phyloP scores from a whole-genome alignment of 495 filamentous ascomycete species.

The Sordaria brevicollis region DNA sequence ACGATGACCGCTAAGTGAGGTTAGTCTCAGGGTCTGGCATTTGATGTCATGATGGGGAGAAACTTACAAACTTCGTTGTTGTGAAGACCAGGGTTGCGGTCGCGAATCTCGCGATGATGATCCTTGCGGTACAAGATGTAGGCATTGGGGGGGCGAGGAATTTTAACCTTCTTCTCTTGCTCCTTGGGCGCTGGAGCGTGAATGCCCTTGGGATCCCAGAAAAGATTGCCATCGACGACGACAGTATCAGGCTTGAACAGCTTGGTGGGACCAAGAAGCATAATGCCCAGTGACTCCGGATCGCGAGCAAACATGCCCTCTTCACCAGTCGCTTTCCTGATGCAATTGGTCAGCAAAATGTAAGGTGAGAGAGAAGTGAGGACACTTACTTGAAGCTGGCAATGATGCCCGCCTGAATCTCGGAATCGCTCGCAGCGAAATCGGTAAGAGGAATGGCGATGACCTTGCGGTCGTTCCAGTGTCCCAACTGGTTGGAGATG shows the following conservation, averaged over 20 bases:
- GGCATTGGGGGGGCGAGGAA: slow-evolving; percentile 17
- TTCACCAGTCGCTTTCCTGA: background rate
- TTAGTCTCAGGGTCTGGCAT: slow-evolving; percentile 2
- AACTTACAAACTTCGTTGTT: slow-evolving; percentile 18
- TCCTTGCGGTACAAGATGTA: slow-evolving; percentile 16
- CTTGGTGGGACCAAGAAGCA: slow-evolving; percentile 8
- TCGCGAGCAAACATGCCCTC: background rate
- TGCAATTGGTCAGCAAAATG: background rate
- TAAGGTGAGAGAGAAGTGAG: background rate
- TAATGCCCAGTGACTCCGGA: slow-evolving; percentile 1
- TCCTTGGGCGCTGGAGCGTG: background rate
- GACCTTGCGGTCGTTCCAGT: slow-evolving; percentile 10
- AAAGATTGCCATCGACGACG: background rate
- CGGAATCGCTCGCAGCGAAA: background rate
- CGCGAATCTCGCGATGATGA: slow-evolving; percentile 4
- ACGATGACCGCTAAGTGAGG: slow-evolving; percentile 5
- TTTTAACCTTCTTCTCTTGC: background rate
- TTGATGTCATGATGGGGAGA: background rate
- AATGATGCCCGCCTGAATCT: background rate
- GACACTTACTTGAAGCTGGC: background rate
- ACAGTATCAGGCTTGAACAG: slow-evolving; percentile 1
- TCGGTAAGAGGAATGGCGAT: slow-evolving; percentile 6
- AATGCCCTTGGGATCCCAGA: slow-evolving; percentile 3
- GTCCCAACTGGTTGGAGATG: slow-evolving; percentile 10
- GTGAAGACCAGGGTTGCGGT: slow-evolving; percentile 4